Evolutionary conservation across 1,284 basidiomycete species (phyloP), one percentile per base, ranked within the genome.

Genomic region (Clitocybe nebularis): DNA sequence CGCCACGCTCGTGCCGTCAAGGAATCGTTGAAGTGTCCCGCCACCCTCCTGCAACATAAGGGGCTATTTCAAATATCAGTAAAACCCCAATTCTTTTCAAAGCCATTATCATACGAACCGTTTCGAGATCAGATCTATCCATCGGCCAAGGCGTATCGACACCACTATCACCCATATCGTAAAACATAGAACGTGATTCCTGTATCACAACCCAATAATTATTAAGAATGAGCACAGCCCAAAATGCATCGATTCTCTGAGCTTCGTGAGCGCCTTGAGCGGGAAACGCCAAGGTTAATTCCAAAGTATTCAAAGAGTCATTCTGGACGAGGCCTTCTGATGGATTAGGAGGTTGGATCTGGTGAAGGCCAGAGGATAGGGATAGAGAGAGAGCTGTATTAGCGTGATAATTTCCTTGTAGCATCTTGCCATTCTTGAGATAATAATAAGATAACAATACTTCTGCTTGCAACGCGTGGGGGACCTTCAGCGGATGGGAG

Each of bases 361-460:
- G 61, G 45, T 71, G 65, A 9, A 72, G 53, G 0, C 66, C 62
- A 3, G 61, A 58, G 1, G 61, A 62, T 19, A 69, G 50, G 1
- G 58, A 57, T 14, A 69, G 57, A 0, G 66, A 63, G 3, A 66
- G 56, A 0, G 69, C 70, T 11, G 59, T 60, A 22, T 59, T 61
- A 5, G 59, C 54, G 41, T 70, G 68, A 48, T 68, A 69, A 42
- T 62, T 60, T 0, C 61, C 68, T 47, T 70, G 68, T 9, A 67
- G 44, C 17, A 61, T 57, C n/a, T 67, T 56, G 3, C 60, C 63
- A 33, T 61, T 58, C 17, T 58, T 50, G 39, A 74, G 69, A 51
- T 72, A 72, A 49, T 77, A 80, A 34, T 67, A 62, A 0, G 74
- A 64, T n/a, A 80, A 63, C 5, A 81, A 64, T 8, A 77, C 60